phyloP scores from a whole-genome alignment of 805 yeast species.

The Suhomyces faveliae region DNA sequence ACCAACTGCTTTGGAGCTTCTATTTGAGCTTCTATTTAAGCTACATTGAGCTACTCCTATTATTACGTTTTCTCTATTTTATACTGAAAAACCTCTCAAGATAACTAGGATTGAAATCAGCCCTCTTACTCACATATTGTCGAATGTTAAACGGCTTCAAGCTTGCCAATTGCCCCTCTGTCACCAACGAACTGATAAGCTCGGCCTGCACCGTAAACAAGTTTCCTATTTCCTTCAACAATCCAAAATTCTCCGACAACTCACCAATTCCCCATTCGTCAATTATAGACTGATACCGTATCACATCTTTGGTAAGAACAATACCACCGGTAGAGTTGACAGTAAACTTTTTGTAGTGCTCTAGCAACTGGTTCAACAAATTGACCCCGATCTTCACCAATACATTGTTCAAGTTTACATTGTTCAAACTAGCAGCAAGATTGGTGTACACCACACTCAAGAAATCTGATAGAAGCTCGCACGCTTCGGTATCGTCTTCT shows the following conservation, averaged over 20 bases:
- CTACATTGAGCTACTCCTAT: too few species aligned
- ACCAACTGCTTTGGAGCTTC: too few species aligned
- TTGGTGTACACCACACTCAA: conserved; percentile 43
- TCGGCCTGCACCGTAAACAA: conserved; percentile 83
- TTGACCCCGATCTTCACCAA: conserved; percentile 57
- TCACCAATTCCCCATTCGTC: conserved; percentile 66
- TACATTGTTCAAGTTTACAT: conserved; percentile 48
- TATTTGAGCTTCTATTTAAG: too few species aligned
- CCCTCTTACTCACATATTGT: conserved; percentile 64
- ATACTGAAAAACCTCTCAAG: conserved; percentile 43
- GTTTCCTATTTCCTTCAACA: conserved; percentile 79
- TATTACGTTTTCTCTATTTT: too few species aligned
- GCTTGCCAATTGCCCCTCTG: conserved; percentile 73
- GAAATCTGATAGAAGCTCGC: conserved; percentile 59
- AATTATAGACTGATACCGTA: conserved; percentile 66
- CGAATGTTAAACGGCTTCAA: conserved; percentile 62
- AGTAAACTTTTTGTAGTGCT: conserved; percentile 71
- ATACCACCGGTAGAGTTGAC: conserved; percentile 83
- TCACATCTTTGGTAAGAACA: conserved; percentile 77
- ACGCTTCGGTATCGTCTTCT: conserved; percentile 69
- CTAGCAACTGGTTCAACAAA: conserved; percentile 57
- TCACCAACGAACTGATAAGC: conserved; percentile 69
- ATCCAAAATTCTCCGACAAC: conserved; percentile 60
- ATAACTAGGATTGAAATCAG: conserved; percentile 62
- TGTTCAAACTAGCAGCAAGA: conserved; percentile 34